These are phyloP conservation scores for Mucor racemosus DNA, from an alignment of 371 early-diverging fungal genomes.

Conservation along the genomic window DNA sequence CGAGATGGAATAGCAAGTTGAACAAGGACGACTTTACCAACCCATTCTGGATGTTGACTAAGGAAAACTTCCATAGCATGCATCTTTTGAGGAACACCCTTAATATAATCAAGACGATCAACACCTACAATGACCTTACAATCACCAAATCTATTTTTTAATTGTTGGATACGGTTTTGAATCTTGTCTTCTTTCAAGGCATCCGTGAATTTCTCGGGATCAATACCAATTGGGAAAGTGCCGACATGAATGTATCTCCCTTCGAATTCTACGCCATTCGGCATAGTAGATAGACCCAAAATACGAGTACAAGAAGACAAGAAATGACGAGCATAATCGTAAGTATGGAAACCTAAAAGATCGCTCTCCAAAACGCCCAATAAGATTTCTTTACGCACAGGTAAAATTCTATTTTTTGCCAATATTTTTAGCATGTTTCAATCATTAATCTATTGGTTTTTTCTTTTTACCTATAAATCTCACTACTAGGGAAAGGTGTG, in stretches of 20 bases:
- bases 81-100: conserved; percentile 99
- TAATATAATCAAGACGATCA: conserved; percentile 99
- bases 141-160: conserved; percentile 88
- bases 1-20: conserved; percentile 99
- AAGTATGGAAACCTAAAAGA: conserved; percentile 96
- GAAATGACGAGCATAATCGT: conserved; percentile 99
- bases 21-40: conserved; percentile 93
- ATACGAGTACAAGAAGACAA: conserved; percentile 95
- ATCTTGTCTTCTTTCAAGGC: conserved; percentile 77
- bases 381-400: conserved; percentile 90
- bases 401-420: conserved; percentile 42
- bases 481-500: conserved; percentile 97
- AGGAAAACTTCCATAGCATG: conserved; percentile 96
- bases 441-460: neutral
- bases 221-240: conserved; percentile 99
- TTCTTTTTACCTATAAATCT: conserved; percentile 79
- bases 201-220: conserved; percentile 92
- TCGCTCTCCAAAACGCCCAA: conserved; percentile 93
- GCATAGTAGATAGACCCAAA: conserved; percentile 87
- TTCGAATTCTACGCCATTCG: conserved; percentile 92
- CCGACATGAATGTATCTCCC: conserved; percentile 91
- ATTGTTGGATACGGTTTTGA: conserved; percentile 71
- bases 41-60: conserved; percentile 89
- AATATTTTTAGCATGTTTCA: neutral
- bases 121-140: conserved; percentile 96